Conservation (phyloP, 768 basidiomycete species). For the Tricholoma bakamatsutake region DNA sequence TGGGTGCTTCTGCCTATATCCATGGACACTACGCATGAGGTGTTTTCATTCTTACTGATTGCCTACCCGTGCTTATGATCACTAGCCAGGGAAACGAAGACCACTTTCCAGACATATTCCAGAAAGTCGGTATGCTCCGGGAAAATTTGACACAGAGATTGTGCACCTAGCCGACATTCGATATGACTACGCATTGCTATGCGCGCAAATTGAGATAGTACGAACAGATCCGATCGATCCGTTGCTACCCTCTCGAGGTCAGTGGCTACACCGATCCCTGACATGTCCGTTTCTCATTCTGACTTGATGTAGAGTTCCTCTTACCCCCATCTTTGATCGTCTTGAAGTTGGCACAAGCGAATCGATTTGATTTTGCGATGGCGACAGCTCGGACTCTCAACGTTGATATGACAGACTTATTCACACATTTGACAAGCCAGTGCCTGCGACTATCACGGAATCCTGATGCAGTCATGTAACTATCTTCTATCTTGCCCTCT, state of each 20-base stretch:
- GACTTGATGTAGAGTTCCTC: constrained; percentile 37
- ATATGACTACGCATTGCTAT: constrained; percentile 69
- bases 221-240: constrained; percentile 61
- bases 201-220: constrained; percentile 72
- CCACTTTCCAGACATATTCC: constrained; percentile 74
- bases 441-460: constrained; percentile 72
- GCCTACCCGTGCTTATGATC: constrained; percentile 8
- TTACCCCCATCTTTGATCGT: constrained; percentile 63
- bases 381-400: constrained; percentile 66
- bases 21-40: constrained; percentile 38
- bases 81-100: constrained; percentile 63
- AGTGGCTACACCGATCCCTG: constrained; percentile 17
- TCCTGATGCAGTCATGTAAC: constrained; percentile 55
- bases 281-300: not conserved
- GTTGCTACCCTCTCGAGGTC: constrained; percentile 60
- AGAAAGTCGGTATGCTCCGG: constrained; percentile 57
- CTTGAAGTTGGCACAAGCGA: constrained; percentile 69
- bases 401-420: constrained; percentile 85
- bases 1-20: constrained; percentile 73
- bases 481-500: constrained; percentile 9
- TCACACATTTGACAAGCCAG: constrained; percentile 68
- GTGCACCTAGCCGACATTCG: constrained; percentile 76
- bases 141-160: constrained; percentile 68
- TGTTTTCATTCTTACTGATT: constrained; percentile 27
- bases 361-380: constrained; percentile 77